Conservation (phyloP, 164 flowering plant genomes). For the Tetrastigma voinierianum region DNA sequence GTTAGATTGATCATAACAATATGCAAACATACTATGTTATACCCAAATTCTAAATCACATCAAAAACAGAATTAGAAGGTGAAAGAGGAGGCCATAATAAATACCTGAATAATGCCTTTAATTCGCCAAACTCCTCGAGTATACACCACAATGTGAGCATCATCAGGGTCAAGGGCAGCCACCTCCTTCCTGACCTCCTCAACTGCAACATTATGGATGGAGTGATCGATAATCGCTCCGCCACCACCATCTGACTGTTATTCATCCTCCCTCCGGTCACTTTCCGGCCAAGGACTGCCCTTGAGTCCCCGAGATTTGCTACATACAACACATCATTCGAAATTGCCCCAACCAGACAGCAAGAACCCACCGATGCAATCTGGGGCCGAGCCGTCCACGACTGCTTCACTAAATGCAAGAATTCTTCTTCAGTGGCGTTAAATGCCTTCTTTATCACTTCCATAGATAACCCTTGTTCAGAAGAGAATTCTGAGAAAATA, state of each 20-base stretch:
- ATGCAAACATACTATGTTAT: too few relatives aligned
- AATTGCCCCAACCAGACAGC: slow-evolving; percentile 51
- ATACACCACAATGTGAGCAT: slow-evolving; percentile 41
- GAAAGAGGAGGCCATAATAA: too few relatives aligned
- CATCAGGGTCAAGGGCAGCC: slow-evolving; percentile 56
- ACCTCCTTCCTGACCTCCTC: slow-evolving; percentile 60
- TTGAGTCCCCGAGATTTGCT: slow-evolving; percentile 57
- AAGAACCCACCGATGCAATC: slow-evolving; percentile 53
- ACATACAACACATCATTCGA: slow-evolving; percentile 35
- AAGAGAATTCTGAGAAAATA: slow-evolving; percentile 31
- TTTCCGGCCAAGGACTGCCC: slow-evolving; percentile 50
- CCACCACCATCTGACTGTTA: slow-evolving; percentile 25
- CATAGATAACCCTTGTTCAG: slow-evolving; percentile 44
- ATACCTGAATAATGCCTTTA: slow-evolving; percentile 64
- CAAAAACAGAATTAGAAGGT: too few relatives aligned
- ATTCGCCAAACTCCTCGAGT: slow-evolving; percentile 57
- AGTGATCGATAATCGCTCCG: slow-evolving; percentile 48
- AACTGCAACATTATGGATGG: slow-evolving; percentile 49
- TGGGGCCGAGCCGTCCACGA: slow-evolving; percentile 36
- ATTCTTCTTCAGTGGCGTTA: slow-evolving; percentile 48
- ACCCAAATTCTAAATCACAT: too few relatives aligned
- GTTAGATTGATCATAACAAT: too few relatives aligned
- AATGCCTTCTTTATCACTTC: slow-evolving; percentile 54
- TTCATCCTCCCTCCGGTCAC: slow-evolving; percentile 8
- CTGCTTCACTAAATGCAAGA: slow-evolving; percentile 35